Evolutionary conservation across 768 basidiomycete genomes (phyloP).

Genomic region (Boletus speciosus): DNA sequence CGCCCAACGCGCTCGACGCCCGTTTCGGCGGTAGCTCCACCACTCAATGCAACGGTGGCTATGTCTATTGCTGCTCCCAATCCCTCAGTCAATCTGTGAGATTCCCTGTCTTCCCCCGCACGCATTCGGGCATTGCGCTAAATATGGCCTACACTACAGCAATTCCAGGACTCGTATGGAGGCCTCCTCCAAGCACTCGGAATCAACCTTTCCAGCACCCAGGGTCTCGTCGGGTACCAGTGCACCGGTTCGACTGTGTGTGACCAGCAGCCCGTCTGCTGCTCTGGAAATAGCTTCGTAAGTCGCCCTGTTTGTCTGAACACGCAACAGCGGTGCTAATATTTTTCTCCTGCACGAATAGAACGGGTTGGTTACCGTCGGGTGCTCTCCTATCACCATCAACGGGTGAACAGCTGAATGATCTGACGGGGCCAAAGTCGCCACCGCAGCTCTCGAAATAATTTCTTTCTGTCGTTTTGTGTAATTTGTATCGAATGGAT

Average conservation of each 20-base stretch:
- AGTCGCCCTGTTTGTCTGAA: neutral
- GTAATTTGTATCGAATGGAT: neutral
- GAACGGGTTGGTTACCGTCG: slow-evolving; percentile 11
- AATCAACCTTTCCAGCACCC: neutral
- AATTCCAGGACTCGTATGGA: neutral
- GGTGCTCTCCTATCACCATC: slow-evolving; percentile 15
- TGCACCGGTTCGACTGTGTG: slow-evolving; percentile 8
- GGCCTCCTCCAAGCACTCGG: neutral
- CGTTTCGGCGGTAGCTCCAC: neutral
- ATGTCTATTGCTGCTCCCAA: slow-evolving; percentile 1
- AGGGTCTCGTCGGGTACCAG: slow-evolving; percentile 1
- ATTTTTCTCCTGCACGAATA: neutral
- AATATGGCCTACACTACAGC: neutral
- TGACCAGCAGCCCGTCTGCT: slow-evolving; percentile 17
- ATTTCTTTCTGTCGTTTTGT: neutral
- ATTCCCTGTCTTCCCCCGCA: too few relatives aligned
- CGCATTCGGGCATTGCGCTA: neutral
- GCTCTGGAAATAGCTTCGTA: slow-evolving; percentile 12
- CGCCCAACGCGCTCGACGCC: neutral
- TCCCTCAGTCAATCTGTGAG: neutral
- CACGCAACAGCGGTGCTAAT: neutral
- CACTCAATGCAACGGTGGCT: slow-evolving; percentile 5
- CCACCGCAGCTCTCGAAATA: neutral
- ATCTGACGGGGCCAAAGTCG: neutral
- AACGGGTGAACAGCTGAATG: neutral